Percentiles rank a stretch among this genome's conserved stretches.
phyloP scores from a whole-genome alignment of 1,139 yeast genomes.

The Meyerozyma smithsonii region DNA sequence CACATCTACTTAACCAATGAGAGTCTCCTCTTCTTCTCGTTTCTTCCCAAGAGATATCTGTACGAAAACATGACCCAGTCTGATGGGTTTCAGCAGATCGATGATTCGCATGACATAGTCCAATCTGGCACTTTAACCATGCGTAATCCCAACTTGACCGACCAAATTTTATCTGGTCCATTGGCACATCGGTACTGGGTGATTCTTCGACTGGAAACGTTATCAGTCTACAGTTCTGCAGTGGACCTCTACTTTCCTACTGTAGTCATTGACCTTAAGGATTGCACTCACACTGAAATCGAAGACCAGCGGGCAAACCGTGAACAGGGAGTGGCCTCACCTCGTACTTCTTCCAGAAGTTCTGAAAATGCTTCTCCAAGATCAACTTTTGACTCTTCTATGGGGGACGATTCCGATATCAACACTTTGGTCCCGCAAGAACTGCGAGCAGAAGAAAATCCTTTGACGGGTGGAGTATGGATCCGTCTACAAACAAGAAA shows the following conservation, averaged over 20 bases:
- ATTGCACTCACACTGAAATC: constrained; percentile 59
- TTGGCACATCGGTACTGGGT: constrained; percentile 62
- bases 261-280: constrained; percentile 65
- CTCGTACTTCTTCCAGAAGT: constrained; percentile 1
- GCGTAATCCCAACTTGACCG: constrained; percentile 43
- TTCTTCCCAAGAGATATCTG: constrained; percentile 53
- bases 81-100: constrained; percentile 10
- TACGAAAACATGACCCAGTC: not conserved
- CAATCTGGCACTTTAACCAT: constrained; percentile 48
- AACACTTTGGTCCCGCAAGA: constrained; percentile 15
- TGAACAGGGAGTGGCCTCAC: not conserved
- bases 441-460: constrained; percentile 11
- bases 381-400: constrained; percentile 5
- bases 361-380: constrained; percentile 4
- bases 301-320: constrained; percentile 23
- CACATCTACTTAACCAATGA: constrained; percentile 67
- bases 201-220: constrained; percentile 61
- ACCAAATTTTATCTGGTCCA: constrained; percentile 31
- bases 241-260: constrained; percentile 81
- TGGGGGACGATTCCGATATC: constrained; percentile 24
- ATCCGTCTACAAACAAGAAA: constrained; percentile 53
- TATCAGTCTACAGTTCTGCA: constrained; percentile 65
- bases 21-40: constrained; percentile 72
- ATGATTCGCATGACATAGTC: constrained; percentile 29
- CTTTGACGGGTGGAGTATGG: constrained; percentile 38